Conservation (phyloP, 352 stramenopile genomes). For the Pelagophyceae sp. region DNA sequence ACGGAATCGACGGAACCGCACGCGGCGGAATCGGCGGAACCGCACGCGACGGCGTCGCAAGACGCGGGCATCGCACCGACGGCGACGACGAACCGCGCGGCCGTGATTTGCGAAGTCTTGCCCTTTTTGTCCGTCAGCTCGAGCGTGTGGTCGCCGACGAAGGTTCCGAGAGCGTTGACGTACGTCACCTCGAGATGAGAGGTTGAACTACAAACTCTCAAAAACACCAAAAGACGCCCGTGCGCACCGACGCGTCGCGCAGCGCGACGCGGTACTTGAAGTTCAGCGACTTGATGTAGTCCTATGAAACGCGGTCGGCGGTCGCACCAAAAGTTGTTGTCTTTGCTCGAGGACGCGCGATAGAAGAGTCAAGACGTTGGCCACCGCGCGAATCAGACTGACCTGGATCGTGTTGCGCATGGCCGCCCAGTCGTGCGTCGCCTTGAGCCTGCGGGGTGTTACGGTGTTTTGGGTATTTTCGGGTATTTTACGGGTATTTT, state of each 20-base stretch:
- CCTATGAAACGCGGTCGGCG: constrained; percentile 25
- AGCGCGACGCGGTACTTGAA: constrained; percentile 96
- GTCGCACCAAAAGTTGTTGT: neutral
- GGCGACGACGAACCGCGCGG: constrained; percentile 82
- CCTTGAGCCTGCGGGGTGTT: no score
- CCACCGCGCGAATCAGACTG: no score
- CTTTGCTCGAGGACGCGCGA: no score
- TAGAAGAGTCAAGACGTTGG: no score
- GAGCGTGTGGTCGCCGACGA: constrained; percentile 83
- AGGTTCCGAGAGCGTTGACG: constrained; percentile 66
- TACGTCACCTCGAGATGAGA: constrained; percentile 67
- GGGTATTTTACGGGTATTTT: no score
- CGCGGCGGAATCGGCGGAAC: no score
- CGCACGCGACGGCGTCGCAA: no score
- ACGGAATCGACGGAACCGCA: no score
- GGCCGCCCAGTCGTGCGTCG: constrained; percentile 73
- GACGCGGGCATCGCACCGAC: no score
- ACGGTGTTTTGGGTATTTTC: no score
- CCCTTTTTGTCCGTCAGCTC: constrained; percentile 77
- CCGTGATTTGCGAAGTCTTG: constrained; percentile 67
- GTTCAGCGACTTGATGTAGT: constrained; percentile 94
- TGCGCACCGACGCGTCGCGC: constrained; percentile 85
- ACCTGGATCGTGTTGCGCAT: constrained; percentile 84
- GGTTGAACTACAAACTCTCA: no score
- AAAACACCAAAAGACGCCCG: no score